Percentiles rank a stretch among this genome's conserved stretches.
Conservation (phyloP, 148 eudicot genomes). For the Pouteria glomerata region DNA sequence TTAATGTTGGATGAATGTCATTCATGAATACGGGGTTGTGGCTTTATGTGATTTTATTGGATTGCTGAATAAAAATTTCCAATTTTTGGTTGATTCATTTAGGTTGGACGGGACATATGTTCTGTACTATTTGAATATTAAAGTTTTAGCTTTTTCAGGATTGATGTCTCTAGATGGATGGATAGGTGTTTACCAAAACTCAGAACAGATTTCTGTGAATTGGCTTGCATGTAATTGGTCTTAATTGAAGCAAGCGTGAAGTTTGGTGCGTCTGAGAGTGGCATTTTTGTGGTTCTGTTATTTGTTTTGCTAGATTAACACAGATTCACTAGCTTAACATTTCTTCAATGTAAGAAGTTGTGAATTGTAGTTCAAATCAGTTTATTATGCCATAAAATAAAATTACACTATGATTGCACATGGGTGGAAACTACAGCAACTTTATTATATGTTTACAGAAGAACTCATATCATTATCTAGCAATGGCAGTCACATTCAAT, state of each 20-base stretch:
- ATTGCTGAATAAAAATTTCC: too few species aligned
- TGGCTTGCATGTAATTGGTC: too few species aligned
- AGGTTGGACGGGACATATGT: too few species aligned
- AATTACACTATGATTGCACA: not conserved
- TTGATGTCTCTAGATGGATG: not conserved
- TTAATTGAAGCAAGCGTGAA: not conserved
- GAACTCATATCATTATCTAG: not conserved
- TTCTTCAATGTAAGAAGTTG: not conserved
- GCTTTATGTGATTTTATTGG: not conserved
- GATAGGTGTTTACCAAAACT: not conserved
- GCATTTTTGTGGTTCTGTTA: not conserved
- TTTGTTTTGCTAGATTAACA: not conserved
- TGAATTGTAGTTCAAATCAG: not conserved
- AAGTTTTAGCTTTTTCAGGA: not conserved
- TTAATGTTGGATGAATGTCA: not conserved
- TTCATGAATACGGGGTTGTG: not conserved
- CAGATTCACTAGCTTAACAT: too few species aligned
- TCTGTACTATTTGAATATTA: not conserved
- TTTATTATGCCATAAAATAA: not conserved
- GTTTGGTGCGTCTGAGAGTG: not conserved
- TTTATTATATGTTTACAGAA: conserved; percentile 7
- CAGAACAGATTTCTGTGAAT: not conserved
- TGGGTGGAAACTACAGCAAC: not conserved
- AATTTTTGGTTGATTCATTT: not conserved
- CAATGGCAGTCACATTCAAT: conserved; percentile 74